Evolutionary conservation across 805 yeast genomes (phyloP), one percentile per base, ranked within the genome.

Genomic region (Candida rishiriensis): DNA sequence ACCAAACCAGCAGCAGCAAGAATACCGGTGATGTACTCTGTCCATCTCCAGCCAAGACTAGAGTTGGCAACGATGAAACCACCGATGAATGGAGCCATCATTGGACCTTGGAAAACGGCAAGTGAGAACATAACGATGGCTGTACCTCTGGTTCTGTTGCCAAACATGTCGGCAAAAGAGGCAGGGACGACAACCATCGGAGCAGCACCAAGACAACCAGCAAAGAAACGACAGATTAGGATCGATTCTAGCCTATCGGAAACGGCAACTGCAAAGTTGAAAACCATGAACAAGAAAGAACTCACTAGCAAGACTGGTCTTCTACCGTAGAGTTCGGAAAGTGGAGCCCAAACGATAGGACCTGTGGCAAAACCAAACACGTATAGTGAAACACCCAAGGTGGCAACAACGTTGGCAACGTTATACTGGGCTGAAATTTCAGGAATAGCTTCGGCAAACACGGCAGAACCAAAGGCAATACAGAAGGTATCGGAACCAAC

Each of bases 311-410:
- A 55, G 13, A 86, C 81, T 14, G 74, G 63, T 60, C 77, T 76
- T 63, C 96, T 76, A 43, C 95, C 93, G 52, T 73, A 82, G 32
- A 83, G 56, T 61, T 85, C 95, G n/a, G 91, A 83, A 32, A 85
- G 61, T 4, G 96, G 96, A 21, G 93, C 97, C 88, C 93, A 90
- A 32, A 88, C 57, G 40, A 90, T 71, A 3, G 98, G 98, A 15
- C 97, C 97, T 1, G 88, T 75, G 1, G 97, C 97, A 65, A 89
- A 91, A 10, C 97, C 98, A 35, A 88, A 64, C n/a, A 90, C 97
- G 56, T 79, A 90, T 21, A 89, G 70, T 0, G 97, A 81, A 10
- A 88, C 75, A 44, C 88, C 85, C 38, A 91, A 71, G 17, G 86
- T 75, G 12, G 85, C 83, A n/a, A 81, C 90, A 10, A 80, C 85